A percentile compares a stretch with the other conserved stretches of the same genome.
phyloP scores from a whole-genome alignment of 495 filamentous ascomycete species.

The Lasiosphaeriaceae sp. region DNA sequence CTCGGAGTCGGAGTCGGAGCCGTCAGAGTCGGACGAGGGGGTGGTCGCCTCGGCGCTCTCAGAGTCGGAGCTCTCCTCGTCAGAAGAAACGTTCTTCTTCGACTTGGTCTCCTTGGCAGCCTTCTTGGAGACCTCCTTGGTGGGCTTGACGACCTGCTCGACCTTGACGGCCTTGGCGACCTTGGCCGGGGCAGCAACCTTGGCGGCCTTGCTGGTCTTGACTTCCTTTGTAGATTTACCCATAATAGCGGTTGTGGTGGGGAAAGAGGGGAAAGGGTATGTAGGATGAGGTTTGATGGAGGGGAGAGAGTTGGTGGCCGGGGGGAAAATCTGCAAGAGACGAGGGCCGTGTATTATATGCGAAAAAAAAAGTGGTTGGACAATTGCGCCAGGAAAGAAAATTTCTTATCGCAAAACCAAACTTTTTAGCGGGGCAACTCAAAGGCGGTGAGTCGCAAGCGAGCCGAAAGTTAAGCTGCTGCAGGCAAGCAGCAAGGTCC shows the following conservation, averaged over 20 bases:
- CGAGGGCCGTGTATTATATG: constrained; percentile 18
- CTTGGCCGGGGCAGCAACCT: constrained; percentile 37
- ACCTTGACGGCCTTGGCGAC: constrained; percentile 41
- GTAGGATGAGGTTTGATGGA: constrained; percentile 6
- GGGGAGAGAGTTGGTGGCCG: constrained; percentile 7
- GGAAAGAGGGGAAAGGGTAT: constrained; percentile 20
- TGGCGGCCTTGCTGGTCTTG: constrained; percentile 48
- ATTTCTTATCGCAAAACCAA: constrained; percentile 15
- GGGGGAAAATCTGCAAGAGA: constrained; percentile 2
- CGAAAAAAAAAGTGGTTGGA: constrained; percentile 25
- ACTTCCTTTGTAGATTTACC: constrained; percentile 50
- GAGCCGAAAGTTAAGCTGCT: not conserved
- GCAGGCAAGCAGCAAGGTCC: not conserved
- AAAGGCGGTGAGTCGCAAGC: constrained; percentile 8
- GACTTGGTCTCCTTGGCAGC: constrained; percentile 23
- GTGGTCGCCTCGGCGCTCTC: no score
- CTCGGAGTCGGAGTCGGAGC: constrained; percentile 34
- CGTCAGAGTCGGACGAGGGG: constrained; percentile 38
- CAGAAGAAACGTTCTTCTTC: constrained; percentile 31
- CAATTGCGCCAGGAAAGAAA: constrained; percentile 6
- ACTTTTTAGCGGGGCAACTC: constrained; percentile 13
- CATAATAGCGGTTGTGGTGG: constrained; percentile 37
- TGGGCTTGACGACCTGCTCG: constrained; percentile 40
- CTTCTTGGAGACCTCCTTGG: constrained; percentile 23
- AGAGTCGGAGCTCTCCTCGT: constrained; percentile 41